Percentiles rank a stretch among this genome's conserved stretches.
Conservation (phyloP, 495 filamentous ascomycete genomes). For the Aspergillus sparsus region DNA sequence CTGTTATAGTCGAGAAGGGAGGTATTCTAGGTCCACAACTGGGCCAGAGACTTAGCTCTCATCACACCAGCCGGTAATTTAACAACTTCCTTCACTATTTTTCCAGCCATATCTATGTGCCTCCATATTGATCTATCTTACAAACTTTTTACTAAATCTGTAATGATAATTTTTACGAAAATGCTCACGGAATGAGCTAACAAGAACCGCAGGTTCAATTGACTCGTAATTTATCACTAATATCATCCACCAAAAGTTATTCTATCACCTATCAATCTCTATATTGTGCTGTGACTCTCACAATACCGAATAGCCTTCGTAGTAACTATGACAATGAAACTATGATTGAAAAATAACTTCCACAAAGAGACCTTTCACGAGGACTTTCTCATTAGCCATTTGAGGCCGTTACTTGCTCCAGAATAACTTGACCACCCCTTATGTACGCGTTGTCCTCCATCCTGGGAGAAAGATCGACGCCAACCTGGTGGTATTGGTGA, state of each 20-base stretch:
- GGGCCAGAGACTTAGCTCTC: not conserved
- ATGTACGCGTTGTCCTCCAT: slow-evolving; percentile 1
- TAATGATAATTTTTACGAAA: no score
- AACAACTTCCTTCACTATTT: no score
- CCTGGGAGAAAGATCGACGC: not conserved
- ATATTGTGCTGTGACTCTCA: no score
- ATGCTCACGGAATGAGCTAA: no score
- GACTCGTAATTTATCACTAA: no score
- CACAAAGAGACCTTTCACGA: not conserved
- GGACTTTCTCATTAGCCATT: slow-evolving; percentile 8
- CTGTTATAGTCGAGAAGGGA: slow-evolving; percentile 37
- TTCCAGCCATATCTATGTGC: no score
- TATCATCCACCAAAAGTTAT: no score
- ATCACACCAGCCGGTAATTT: no score
- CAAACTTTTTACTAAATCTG: no score
- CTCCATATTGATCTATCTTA: no score
- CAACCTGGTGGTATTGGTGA: slow-evolving; percentile 6
- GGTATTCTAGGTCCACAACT: not conserved
- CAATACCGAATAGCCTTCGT: not conserved
- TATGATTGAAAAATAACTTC: not conserved
- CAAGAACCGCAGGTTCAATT: no score
- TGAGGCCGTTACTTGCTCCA: not conserved
- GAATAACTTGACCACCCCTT: slow-evolving; percentile 5
- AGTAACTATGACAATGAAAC: not conserved
- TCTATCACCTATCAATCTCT: not conserved